A percentile compares a stretch with the other conserved stretches of the same genome.
phyloP scores from a whole-genome alignment of 352 stramenopile species.

The Phytophthora pluvialis region DNA sequence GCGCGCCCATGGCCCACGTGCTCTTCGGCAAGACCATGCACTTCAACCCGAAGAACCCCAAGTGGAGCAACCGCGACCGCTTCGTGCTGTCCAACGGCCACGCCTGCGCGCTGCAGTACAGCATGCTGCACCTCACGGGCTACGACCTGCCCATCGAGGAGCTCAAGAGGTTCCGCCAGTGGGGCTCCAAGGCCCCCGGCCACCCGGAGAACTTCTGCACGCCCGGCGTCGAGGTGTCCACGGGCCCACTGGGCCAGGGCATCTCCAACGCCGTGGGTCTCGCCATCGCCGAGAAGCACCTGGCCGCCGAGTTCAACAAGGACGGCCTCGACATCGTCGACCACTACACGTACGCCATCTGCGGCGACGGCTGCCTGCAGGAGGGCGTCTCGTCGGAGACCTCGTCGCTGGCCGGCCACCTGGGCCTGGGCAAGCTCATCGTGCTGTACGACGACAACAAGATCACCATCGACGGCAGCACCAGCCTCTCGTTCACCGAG shows the following conservation, averaged over 20 bases:
- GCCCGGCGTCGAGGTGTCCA: constrained; percentile 96
- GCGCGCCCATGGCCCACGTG: constrained; percentile 97
- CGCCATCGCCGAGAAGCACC: constrained; percentile 97
- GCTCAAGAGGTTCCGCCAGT: constrained; percentile 97
- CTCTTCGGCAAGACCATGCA: constrained; percentile 95
- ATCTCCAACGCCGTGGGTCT: constrained; percentile 98
- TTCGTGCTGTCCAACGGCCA: constrained; percentile 99
- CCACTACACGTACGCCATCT: constrained; percentile 99
- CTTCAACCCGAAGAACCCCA: constrained; percentile 88
- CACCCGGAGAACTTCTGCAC: constrained; percentile 98
- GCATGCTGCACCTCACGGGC: constrained; percentile 98
- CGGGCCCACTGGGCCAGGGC: constrained; percentile 96
- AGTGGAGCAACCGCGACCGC: constrained; percentile 96
- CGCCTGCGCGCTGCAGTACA: constrained; percentile 98
- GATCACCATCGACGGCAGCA: constrained; percentile 99
- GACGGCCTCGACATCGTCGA: constrained; percentile 95
- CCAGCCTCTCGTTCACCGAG: constrained; percentile 97
- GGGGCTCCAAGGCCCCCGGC: constrained; percentile 95
- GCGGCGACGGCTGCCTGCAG: constrained; percentile 98
- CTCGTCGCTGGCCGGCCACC: constrained; percentile 96
- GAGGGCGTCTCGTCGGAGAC: constrained; percentile 97
- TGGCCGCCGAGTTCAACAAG: constrained; percentile 98
- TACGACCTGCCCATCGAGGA: constrained; percentile 96
- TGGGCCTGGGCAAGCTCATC: constrained; percentile 98
- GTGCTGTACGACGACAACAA: constrained; percentile 99